Percentiles rank a stretch among this genome's conserved stretches.
phyloP scores from a whole-genome alignment of 1,139 yeast species.

The Candida neerlandica region DNA sequence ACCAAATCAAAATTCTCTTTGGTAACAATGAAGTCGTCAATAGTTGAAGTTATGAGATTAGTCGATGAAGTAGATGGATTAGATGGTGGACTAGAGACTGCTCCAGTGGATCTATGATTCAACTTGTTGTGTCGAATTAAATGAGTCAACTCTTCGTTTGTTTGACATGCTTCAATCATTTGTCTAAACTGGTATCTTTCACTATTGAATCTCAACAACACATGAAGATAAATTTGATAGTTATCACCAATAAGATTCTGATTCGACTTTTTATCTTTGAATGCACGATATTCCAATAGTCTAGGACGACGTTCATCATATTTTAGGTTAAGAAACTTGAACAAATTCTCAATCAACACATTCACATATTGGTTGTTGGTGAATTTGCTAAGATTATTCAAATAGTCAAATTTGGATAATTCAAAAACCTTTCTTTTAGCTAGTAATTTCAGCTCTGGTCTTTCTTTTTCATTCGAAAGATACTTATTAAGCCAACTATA shows the following conservation, averaged over 20 bases:
- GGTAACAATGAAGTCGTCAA: constrained; percentile 24
- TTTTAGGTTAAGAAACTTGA: constrained; percentile 35
- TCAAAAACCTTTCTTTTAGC: constrained; percentile 65
- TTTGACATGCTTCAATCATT: constrained; percentile 43
- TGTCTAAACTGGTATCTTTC: constrained; percentile 48
- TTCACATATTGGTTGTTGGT: constrained; percentile 53
- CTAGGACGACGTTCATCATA: constrained; percentile 18
- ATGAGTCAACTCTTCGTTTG: constrained; percentile 45
- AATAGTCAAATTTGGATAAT: constrained; percentile 69
- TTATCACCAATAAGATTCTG: constrained; percentile 29
- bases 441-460: constrained; percentile 64
- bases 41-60: constrained; percentile 14
- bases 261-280: constrained; percentile 25
- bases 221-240: constrained; percentile 36
- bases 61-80: constrained; percentile 6
- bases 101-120: constrained; percentile 16
- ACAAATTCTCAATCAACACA: constrained; percentile 41
- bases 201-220: constrained; percentile 42
- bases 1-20: constrained; percentile 37
- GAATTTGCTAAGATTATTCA: constrained; percentile 61
- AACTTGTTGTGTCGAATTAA: constrained; percentile 34
- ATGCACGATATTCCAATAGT: constrained; percentile 23
- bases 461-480: constrained; percentile 63
- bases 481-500: constrained; percentile 75
- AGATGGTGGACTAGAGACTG: constrained; percentile 11